A percentile compares a stretch with the other conserved stretches of the same genome.
Evolutionary conservation across 129 eudicot species (phyloP).

Genomic region (Deinandra increscens): DNA sequence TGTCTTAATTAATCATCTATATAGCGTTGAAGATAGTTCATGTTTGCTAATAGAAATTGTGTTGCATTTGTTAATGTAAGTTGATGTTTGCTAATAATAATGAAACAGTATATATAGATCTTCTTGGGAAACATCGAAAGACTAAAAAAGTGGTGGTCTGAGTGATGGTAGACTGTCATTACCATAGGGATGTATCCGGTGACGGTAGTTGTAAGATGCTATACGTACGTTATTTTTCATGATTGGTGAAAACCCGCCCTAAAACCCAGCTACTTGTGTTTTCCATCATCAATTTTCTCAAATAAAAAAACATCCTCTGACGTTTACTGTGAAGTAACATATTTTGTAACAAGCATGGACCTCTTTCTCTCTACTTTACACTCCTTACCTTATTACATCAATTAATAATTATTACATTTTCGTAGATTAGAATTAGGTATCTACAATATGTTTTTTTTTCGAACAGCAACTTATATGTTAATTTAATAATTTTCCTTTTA

Average conservation of each 20-base stretch:
- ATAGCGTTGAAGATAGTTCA: too few species aligned
- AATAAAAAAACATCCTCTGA: slow-evolving; percentile 30
- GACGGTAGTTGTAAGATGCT: slow-evolving; percentile 10
- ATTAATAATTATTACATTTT: background rate
- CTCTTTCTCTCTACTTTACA: slow-evolving; percentile 18
- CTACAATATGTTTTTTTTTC: background rate
- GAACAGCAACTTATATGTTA: too few species aligned
- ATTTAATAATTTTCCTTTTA: too few species aligned
- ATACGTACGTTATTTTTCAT: slow-evolving; percentile 16
- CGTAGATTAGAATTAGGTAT: background rate
- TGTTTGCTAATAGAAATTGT: background rate
- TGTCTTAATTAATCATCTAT: too few species aligned
- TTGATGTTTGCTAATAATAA: slow-evolving; percentile 11
- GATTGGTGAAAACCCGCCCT: slow-evolving; percentile 24
- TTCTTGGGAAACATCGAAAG: slow-evolving; percentile 20
- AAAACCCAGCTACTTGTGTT: slow-evolving; percentile 4
- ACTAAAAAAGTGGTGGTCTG: slow-evolving; percentile 2
- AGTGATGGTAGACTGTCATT: slow-evolving; percentile 20
- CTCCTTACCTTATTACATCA: slow-evolving; percentile 13
- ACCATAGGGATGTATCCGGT: slow-evolving; percentile 9
- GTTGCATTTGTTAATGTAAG: background rate
- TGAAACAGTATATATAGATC: slow-evolving; percentile 10
- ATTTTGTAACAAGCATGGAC: slow-evolving; percentile 12
- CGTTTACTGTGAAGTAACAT: slow-evolving; percentile 25
- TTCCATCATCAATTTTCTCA: slow-evolving; percentile 9